A percentile compares a stretch with the other conserved stretches of the same genome.
phyloP scores from a whole-genome alignment of 208 protist genomes.

The Borovskyia barvae region DNA sequence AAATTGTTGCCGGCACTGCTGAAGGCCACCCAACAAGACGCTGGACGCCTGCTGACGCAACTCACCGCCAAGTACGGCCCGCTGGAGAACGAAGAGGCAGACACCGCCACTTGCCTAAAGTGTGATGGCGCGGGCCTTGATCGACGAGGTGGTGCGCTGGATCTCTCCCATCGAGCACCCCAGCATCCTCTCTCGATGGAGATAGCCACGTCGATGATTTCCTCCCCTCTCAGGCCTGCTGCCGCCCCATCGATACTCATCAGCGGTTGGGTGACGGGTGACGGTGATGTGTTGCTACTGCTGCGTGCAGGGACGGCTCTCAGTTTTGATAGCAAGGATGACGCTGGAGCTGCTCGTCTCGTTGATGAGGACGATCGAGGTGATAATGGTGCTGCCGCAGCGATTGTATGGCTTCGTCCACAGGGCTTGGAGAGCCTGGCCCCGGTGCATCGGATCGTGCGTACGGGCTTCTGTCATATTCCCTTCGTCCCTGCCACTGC shows the following conservation, averaged over 20 bases:
- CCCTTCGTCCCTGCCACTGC: slow-evolving; percentile 24
- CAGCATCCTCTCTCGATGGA: too few species aligned
- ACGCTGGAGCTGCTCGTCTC: neutral
- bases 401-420: slow-evolving; percentile 18
- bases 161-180: too few species aligned
- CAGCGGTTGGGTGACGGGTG: slow-evolving; percentile 24
- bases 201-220: neutral
- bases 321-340: neutral
- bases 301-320: slow-evolving; percentile 1
- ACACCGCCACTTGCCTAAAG: neutral
- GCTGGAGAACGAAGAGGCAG: slow-evolving; percentile 9
- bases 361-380: neutral
- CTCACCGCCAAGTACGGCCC: slow-evolving; percentile 52
- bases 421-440: slow-evolving; percentile 42
- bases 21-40: slow-evolving; percentile 40
- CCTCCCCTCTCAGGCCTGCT: neutral
- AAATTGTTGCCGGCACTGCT: slow-evolving; percentile 47
- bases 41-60: slow-evolving; percentile 36
- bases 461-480: slow-evolving; percentile 28
- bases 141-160: too few species aligned
- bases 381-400: neutral
- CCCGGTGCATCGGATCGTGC: slow-evolving; percentile 29
- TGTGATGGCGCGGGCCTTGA: too few species aligned
- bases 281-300: slow-evolving; percentile 31
- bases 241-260: slow-evolving; percentile 3